Evolutionary conservation across 2,329 filamentous ascomycete genomes (phyloP), one percentile per base, ranked within the genome.

Genomic region (Metarhizium brunneum): DNA sequence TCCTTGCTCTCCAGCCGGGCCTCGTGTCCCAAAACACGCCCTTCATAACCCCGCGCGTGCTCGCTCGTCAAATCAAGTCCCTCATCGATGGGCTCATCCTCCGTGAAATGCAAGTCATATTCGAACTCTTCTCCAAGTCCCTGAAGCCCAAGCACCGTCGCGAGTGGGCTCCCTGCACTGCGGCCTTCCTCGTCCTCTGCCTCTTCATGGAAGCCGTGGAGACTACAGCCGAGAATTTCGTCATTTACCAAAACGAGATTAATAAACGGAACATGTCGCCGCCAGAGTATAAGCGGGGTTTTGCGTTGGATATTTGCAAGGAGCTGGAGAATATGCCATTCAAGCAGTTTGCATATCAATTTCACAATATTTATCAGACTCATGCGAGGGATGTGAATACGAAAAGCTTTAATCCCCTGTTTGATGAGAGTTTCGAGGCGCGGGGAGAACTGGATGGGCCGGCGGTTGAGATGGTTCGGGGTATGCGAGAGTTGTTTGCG

Each of bases 321-420:
- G 76, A 79, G 63, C 71, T 83, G 50, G 80, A 83, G 63, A 80
- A 81, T 60, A 70, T 83, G 70, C 80, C 80, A 0, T 83, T 83
- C 63, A 79, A 76, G 66, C 80, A 83, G 66, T 82, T 83, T 62
- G 78, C 77, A 3, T 81, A 79, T 59, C 79, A 82, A 66, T 83
- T 83, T 64, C 80, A 83, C 65, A 75, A 81, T 62, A 73, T 81
- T 55, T 83, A 81, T 62, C 79, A 82, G 69, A 83, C 80, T 20
- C 78, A 82, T 63, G 73, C 71, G 54, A 71, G 71, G 60, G 77
- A 81, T 58, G 70, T 71, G 3, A 73, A 73, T 47, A 65, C 72
- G 7, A 77, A 71, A 65, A 71, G 79, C 51, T 83, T 82, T 63
- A 83, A 83, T 61, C 80, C 80, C 18, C 65, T 83, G n/a, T 60